Base-by-base conservation (phyloP, 1,284 basidiomycete species). In the Leccinum variabile region DNA sequence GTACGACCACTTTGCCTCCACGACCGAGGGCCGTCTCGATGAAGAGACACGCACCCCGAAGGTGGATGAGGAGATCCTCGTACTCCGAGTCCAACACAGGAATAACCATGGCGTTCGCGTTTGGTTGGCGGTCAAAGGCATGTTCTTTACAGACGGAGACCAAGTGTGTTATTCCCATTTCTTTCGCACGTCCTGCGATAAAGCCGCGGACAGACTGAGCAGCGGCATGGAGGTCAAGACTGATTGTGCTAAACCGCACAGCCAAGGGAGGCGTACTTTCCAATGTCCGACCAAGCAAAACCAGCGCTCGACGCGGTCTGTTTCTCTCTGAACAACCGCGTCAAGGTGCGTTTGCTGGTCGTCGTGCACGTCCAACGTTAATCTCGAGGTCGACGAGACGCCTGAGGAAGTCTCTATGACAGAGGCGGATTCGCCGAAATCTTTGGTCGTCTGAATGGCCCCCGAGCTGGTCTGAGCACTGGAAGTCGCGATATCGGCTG, bases 1-100 rank as follows among this genome's bases (percentile, higher is more conserved):
- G 91, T 14, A 93, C 87, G 18, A 93, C 81, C 35, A 91, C 84
- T 58, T 73, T 79, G 0, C 84, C 84, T 37, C 80, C 79, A 5
- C 69, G 49, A 5, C 76, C 70, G 46, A 88, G 66, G 5, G 85
- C 84, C 22, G 74, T 62, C 65, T 84, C 77, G 44, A 88, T 88
- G 67, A 88, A 88, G 18, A 66, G 69, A 69, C 84, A 85, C 13
- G 83, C 78, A 13, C 70, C 64, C 2, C 85, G 83, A 1, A 88
- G 75, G 63, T 86, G 80, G 32, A 84, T 80, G 16, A 88, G 80
- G 32, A 88, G 76, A 62, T 88, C 82, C 50, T 84, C 84, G 59
- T 84, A 85, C 67, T 88, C 86, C 0, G 79, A 78, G 68, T 88
- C 87, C 52, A 86, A 73, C 3, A 89, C 80, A 13, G 80, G 64